These are phyloP conservation scores for Tricholoma sp. DNA, from an alignment of 768 basidiomycete genomes.

Conservation along the genomic window DNA sequence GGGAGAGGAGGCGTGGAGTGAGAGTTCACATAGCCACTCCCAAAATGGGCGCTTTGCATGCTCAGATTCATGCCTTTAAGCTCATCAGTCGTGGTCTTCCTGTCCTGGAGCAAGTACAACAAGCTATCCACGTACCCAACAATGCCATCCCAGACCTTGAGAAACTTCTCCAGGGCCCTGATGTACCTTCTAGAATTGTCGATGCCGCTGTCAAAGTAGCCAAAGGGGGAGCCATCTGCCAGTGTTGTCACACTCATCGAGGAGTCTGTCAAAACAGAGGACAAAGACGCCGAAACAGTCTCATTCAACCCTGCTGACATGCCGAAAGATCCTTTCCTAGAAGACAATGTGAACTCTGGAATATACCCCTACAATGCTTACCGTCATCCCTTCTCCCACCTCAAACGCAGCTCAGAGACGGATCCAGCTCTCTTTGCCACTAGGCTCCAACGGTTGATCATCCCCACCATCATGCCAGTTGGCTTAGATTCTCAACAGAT, in stretches of 20 bases:
- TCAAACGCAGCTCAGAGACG: conserved; percentile 58
- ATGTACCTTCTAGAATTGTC: conserved; percentile 56
- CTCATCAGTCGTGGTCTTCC: too few relatives aligned
- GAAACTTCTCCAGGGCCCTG: too few relatives aligned
- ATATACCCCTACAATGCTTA: conserved; percentile 94
- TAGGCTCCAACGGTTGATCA: conserved; percentile 71
- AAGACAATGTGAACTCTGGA: conserved; percentile 73
- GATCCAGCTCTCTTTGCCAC: conserved; percentile 64
- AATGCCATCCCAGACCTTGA: too few relatives aligned
- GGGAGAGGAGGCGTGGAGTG: not conserved
- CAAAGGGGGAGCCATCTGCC: conserved; percentile 43
- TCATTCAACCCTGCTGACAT: conserved; percentile 51
- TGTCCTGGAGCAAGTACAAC: too few relatives aligned
- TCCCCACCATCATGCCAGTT: conserved; percentile 86
- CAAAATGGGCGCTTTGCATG: too few relatives aligned
- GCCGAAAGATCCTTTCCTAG: conserved; percentile 71
- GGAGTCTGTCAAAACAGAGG: conserved; percentile 51
- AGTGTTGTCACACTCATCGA: conserved; percentile 25
- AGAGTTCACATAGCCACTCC: not conserved
- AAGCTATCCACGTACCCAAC: too few relatives aligned
- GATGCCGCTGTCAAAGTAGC: conserved; percentile 73
- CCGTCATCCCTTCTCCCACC: conserved; percentile 76
- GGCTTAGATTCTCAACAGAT: conserved; percentile 92
- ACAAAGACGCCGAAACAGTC: conserved; percentile 33
- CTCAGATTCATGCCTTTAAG: too few relatives aligned